These are phyloP conservation scores for Rhytidhysteron rufulum DNA, from an alignment of 2,329 filamentous ascomycete species.

Conservation along the genomic window DNA sequence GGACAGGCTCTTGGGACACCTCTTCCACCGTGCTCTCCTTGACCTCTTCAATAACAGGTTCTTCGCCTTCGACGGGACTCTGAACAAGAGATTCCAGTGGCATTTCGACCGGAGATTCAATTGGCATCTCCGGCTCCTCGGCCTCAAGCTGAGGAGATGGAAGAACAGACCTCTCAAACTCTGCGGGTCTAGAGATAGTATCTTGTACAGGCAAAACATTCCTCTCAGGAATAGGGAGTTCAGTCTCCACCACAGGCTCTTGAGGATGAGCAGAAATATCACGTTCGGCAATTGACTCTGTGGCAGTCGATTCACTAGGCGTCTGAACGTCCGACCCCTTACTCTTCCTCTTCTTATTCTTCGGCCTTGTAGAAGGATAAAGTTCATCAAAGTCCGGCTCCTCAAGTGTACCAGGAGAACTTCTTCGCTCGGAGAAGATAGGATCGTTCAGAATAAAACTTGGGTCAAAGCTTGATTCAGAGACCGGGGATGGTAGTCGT, in stretches of 20 bases:
- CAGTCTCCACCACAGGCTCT: not conserved
- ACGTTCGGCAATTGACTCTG: no score
- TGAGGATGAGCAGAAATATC: no score
- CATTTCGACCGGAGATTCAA: no score
- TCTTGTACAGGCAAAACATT: no score
- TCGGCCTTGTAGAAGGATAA: slow-evolving; percentile 30
- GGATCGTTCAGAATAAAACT: slow-evolving; percentile 34
- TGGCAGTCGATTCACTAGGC: no score
- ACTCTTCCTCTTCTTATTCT: slow-evolving; percentile 45
- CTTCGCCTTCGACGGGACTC: slow-evolving; percentile 7
- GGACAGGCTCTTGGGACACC: not conserved
- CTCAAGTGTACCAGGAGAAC: slow-evolving; percentile 29
- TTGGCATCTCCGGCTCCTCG: no score
- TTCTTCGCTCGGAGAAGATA: slow-evolving; percentile 30
- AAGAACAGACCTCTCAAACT: no score
- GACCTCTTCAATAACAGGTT: slow-evolving; percentile 1
- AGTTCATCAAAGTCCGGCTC: slow-evolving; percentile 35
- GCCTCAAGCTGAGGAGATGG: no score
- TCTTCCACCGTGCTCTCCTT: not conserved
- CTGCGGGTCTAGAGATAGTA: no score
- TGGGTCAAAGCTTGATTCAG: slow-evolving; percentile 27
- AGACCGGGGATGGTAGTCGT: slow-evolving; percentile 1
- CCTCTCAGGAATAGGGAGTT: not conserved
- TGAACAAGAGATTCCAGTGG: no score
- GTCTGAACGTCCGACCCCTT: slow-evolving; percentile 21